phyloP scores from a whole-genome alignment of 176 grass and related monocot species.

The Lolium perenne region DNA sequence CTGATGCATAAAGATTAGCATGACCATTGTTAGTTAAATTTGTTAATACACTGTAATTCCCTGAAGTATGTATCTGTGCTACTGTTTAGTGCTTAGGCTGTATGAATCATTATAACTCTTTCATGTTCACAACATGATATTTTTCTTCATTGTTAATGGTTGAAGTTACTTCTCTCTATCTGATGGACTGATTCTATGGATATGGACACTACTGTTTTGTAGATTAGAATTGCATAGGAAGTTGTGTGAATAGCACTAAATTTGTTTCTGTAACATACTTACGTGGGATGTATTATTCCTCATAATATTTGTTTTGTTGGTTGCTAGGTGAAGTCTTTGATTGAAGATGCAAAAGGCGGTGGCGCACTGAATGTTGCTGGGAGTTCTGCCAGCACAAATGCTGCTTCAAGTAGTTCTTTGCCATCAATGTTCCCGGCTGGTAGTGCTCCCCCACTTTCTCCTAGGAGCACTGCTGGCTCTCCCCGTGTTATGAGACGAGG shows the following conservation, averaged over 20 bases:
- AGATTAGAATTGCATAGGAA: conserved; percentile 8
- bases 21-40: neutral
- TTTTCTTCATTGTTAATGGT: neutral
- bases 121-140: neutral
- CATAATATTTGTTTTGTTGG: conserved; percentile 39
- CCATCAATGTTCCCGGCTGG: conserved; percentile 97
- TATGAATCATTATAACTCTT: neutral
- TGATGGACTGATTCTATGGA: neutral
- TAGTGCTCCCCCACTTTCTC: conserved; percentile 96
- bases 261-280: conserved; percentile 5
- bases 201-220: conserved; percentile 19
- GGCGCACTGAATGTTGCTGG: conserved; percentile 62
- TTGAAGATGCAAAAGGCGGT: conserved; percentile 86
- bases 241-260: neutral
- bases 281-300: conserved; percentile 27
- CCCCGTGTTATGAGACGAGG: conserved; percentile 81
- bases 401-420: conserved; percentile 65
- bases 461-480: conserved; percentile 87
- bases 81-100: neutral
- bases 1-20: neutral
- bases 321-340: conserved; percentile 83
- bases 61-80: conserved; percentile 9
- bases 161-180: neutral
- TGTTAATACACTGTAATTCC: neutral
- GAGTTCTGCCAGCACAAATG: conserved; percentile 55